A percentile compares a stretch with the other conserved stretches of the same genome.
Evolutionary conservation across 176 grass and related monocot species (phyloP).

Genomic region (Poa pratensis): DNA sequence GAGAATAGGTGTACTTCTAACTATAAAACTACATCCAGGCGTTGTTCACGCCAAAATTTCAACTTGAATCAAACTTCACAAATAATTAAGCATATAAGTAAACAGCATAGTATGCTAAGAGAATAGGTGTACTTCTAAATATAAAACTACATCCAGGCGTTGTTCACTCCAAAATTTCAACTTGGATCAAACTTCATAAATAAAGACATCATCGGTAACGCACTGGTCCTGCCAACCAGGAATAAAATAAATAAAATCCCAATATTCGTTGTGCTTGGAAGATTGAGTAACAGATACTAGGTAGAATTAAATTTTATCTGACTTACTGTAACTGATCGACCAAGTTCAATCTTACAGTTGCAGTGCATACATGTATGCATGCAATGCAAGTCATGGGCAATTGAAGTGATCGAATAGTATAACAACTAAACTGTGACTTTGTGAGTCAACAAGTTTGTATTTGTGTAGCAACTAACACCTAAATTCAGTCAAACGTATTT

Average conservation of each 20-base stretch:
- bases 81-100: not conserved
- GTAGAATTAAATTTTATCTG: not conserved
- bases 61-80: not conserved
- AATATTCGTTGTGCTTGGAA: not conserved
- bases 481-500: not conserved
- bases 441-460: not conserved
- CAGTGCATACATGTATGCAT: constrained; percentile 13
- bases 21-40: not conserved
- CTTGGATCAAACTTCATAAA: not conserved
- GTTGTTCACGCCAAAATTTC: not conserved
- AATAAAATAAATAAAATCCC: not conserved
- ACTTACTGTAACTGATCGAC: not conserved
- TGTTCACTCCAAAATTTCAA: not conserved
- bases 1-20: not conserved
- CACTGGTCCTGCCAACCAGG: not conserved
- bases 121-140: not conserved
- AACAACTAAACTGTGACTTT: not conserved
- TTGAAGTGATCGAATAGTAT: not conserved
- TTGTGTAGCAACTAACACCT: not conserved
- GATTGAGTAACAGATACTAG: not conserved
- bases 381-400: not conserved
- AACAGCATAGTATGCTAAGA: not conserved
- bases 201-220: not conserved
- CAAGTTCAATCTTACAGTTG: not conserved
- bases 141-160: not conserved